Conservation (phyloP, 306 rosid species). For the Vigna angularis region DNA sequence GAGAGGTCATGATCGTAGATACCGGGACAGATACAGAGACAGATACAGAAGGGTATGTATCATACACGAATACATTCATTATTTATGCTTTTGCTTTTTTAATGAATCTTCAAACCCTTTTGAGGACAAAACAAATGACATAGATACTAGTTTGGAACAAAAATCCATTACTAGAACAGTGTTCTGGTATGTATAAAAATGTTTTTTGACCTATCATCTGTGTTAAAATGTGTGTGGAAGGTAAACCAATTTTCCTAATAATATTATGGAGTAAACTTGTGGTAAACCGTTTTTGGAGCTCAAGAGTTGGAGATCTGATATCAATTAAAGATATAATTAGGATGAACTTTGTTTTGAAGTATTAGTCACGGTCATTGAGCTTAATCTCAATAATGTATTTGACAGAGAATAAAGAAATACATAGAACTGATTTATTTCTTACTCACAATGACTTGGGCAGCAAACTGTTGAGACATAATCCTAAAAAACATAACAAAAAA, state of each 20-base stretch:
- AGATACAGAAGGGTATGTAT: constrained; percentile 70
- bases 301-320: too few species aligned
- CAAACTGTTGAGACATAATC: constrained; percentile 23
- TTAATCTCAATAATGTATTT: constrained; percentile 6
- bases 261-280: too few species aligned
- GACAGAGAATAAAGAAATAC: constrained; percentile 1
- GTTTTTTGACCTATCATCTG: constrained; percentile 4
- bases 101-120: constrained; percentile 20
- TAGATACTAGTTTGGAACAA: background rate
- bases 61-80: constrained; percentile 12
- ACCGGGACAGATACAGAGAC: constrained; percentile 76
- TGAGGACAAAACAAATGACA: constrained; percentile 23
- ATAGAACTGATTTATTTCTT: background rate
- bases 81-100: background rate
- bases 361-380: background rate
- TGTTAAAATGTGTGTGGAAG: constrained; percentile 24
- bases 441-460: background rate
- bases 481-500: background rate
- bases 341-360: background rate
- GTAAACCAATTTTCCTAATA: constrained; percentile 9
- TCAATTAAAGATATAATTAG: too few species aligned
- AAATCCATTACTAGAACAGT: background rate
- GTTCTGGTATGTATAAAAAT: constrained; percentile 3
- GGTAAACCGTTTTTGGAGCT: background rate
- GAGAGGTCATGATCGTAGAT: constrained; percentile 75